phyloP scores from a whole-genome alignment of 2,329 filamentous ascomycete genomes.

The Xylariaceae sp. region DNA sequence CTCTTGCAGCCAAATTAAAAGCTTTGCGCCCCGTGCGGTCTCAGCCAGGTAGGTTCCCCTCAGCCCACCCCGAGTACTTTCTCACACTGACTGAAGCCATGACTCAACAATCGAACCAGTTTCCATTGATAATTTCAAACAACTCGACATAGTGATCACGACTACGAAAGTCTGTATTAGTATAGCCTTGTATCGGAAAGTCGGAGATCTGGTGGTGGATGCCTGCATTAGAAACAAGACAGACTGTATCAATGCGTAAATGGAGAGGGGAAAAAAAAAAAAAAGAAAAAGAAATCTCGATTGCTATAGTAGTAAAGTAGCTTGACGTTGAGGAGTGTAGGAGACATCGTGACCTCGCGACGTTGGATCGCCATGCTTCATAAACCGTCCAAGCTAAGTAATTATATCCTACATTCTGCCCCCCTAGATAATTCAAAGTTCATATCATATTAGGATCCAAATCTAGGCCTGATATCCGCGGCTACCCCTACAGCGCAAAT shows the following conservation, averaged over 20 bases:
- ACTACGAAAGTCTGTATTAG: neutral
- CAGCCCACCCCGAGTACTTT: neutral
- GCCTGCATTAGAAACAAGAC: neutral
- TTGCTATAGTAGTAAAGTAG: neutral
- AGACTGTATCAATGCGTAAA: neutral
- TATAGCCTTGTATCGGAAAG: neutral
- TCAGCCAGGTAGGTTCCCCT: neutral
- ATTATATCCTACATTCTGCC: neutral
- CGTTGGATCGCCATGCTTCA: neutral
- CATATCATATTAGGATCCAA: neutral
- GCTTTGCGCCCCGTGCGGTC: neutral
- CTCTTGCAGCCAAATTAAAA: neutral
- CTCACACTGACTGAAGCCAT: neutral
- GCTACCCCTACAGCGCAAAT: neutral
- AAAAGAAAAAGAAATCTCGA: too few relatives aligned
- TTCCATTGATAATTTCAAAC: neutral
- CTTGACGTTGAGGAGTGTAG: neutral
- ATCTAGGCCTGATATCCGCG: neutral
- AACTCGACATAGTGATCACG: neutral
- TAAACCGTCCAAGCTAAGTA: neutral
- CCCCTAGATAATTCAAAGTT: neutral
- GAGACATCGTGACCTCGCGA: neutral
- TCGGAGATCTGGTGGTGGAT: neutral
- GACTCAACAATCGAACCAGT: neutral
- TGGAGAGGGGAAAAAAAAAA: too few relatives aligned